Evolutionary conservation across 2,329 filamentous ascomycete species (phyloP).

Genomic region (Pestalotiopsis sp.): DNA sequence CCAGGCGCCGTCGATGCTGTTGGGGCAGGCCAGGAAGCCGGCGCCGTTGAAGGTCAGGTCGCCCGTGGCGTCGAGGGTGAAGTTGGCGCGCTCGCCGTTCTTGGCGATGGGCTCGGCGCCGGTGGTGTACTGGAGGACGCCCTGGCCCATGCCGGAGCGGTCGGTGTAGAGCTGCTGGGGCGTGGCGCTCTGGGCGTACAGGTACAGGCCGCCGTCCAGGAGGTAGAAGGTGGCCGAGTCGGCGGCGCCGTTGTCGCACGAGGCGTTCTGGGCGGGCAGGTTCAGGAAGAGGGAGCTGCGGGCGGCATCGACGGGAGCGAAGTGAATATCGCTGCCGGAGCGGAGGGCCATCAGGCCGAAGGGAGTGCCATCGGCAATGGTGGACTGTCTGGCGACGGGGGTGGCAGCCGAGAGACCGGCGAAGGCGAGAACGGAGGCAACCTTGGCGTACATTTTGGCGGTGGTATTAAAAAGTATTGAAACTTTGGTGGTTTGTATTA

Average conservation of each 20-base stretch:
- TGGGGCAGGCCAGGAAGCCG: conserved; percentile 55
- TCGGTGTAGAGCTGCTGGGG: conserved; percentile 56
- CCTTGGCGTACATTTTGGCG: conserved; percentile 7
- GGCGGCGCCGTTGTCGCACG: conserved; percentile 43
- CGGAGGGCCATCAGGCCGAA: conserved; percentile 54
- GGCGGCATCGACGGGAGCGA: conserved; percentile 44
- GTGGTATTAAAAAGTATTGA: neutral
- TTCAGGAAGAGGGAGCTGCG: conserved; percentile 45
- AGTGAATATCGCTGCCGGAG: conserved; percentile 52
- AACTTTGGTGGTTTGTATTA: neutral
- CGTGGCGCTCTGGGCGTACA: conserved; percentile 44
- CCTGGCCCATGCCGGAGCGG: conserved; percentile 61
- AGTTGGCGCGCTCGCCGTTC: conserved; percentile 49
- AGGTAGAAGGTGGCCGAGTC: conserved; percentile 53
- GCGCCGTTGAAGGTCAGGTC: conserved; percentile 47
- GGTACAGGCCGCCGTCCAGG: conserved; percentile 43
- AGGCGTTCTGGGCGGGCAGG: conserved; percentile 45
- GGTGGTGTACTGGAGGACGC: conserved; percentile 53
- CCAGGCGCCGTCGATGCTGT: conserved; percentile 43
- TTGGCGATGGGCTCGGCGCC: conserved; percentile 38
- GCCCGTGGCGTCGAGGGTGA: conserved; percentile 41
- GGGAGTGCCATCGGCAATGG: conserved; percentile 29
- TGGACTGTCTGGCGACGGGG: neutral
- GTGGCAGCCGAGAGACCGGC: neutral
- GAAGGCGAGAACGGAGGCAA: neutral